These are phyloP conservation scores for Cyberlindnera subsufficiens DNA, from an alignment of 805 yeast species.

Conservation along the genomic window DNA sequence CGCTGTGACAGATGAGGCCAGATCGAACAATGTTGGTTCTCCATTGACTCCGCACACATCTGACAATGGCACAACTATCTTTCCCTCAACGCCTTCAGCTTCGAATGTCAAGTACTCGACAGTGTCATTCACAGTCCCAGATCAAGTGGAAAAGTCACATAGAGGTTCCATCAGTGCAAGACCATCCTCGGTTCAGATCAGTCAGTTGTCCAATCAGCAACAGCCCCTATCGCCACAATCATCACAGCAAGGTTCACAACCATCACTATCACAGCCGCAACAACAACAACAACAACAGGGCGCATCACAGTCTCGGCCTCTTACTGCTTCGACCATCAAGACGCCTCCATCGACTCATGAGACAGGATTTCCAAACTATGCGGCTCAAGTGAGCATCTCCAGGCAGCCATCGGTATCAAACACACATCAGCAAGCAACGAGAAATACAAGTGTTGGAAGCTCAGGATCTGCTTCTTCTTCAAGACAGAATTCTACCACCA, in stretches of 20 bases:
- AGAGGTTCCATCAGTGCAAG: constrained; percentile 54
- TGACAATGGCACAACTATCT: not conserved
- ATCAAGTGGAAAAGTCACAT: constrained; percentile 36
- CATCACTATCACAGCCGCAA: constrained; percentile 1
- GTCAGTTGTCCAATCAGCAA: constrained; percentile 8
- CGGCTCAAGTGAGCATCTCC: constrained; percentile 5
- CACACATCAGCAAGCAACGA: constrained; percentile 9
- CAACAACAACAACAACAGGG: not conserved
- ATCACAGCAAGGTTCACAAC: constrained; percentile 10
- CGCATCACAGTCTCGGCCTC: not conserved
- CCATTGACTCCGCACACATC: not conserved
- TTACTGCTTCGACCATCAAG: constrained; percentile 1
- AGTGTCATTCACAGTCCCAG: constrained; percentile 44
- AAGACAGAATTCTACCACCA: constrained; percentile 23
- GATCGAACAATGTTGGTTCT: too few relatives aligned
- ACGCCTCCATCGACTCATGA: constrained; percentile 1
- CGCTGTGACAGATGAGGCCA: not conserved
- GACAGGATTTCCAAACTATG: constrained; percentile 1
- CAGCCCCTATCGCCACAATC: constrained; percentile 15
- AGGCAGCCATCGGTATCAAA: constrained; percentile 11
- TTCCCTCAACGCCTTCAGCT: not conserved
- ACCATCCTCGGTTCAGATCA: constrained; percentile 36
- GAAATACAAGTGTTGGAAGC: constrained; percentile 16
- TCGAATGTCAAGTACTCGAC: constrained; percentile 9
- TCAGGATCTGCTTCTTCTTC: constrained; percentile 17